Evolutionary conservation across 306 rosid species (phyloP), one percentile per base, ranked within the genome.

Genomic region (Styphnolobium japonicum): DNA sequence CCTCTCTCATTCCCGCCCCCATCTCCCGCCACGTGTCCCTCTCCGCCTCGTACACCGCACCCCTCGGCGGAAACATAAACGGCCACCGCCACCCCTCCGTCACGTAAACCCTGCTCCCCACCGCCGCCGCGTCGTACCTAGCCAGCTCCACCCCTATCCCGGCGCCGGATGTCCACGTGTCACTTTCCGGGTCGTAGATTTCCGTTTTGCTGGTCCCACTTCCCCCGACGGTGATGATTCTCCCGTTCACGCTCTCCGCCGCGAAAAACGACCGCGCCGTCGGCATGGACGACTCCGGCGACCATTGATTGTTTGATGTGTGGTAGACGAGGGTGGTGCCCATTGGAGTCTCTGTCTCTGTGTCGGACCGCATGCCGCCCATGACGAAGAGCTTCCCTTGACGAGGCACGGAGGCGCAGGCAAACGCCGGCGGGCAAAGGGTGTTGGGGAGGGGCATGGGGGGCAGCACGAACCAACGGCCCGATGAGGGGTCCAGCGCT

Each of bases 1-100:
- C 95, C 2, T 90, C 92, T n/a, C 86, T 85, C 95, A 90, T 83
- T 12, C 84, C 92, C 0, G 3, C 1, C 18, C 80, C 56, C 92
- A 88, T 87, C 74, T 60, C 84, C 7, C 25, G 64, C 97, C 97
- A 92, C 77, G 69, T 58, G 87, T 88, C 86, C 0, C 5, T 18
- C 7, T 42, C 85, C 0, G 22, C 37, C 3, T 88, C 84, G 74
- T 90, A 92, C 1, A 76, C 75, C 48, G 61, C 57, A 0, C 92
- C 92, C 0, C 88, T 71, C 7, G 95, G 97, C 7, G 87, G 64
- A 6, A 46, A 36, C 80, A 39, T 78, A 14, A 90, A 88, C 2
- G 95, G 93, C 97, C 95, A 92, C 75, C 84, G 55, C 97, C 95
- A 92, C 37, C 97, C 97, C 34, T 92, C 95, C 25, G 95, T 92